Base-by-base conservation (phyloP, 805 yeast species). In the Lipomyces spencermartinsiae region DNA sequence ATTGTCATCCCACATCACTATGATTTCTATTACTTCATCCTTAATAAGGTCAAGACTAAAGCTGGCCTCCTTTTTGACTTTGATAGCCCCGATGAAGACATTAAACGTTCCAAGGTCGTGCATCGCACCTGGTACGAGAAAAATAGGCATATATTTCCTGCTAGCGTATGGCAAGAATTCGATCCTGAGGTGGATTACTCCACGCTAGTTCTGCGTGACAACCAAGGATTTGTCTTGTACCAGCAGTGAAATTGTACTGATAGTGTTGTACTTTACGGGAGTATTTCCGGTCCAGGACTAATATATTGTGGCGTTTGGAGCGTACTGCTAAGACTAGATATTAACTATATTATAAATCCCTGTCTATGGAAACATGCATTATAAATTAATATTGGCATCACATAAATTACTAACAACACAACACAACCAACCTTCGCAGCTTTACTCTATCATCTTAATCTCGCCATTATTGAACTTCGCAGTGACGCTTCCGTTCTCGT, bases 401-500 rank as follows among this genome's bases (percentile, higher is more conserved):
- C 22, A 7, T 19, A 43, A 16, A 16, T 19, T 43, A 43, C 22
- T 43, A 43, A 16, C 12, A 37, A 37, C 43, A 12, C 16, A 37
- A 14, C 43, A 1, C 14, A 16, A 37, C 43, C 43, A 10, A 10
- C 43, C 43, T 49, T 22, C 1, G 25, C 10, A 46, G 34, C 31
- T 10, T 33, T 58, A 67, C 33, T 58, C 51, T 49, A 68, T 68
- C 29, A 51, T 59, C 46, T 43, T 62, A 37, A 68, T 54, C 34
- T 63, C 65, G 51, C 73, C 73, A 29, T 43, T 39, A 33, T 39
- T 55, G 65, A 63, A 62, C 62, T 71, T 71, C 25, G 73, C 74
- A 16, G 66, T 58, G 63, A 82, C 88, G 61, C 83, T 74, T 7
- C 99, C 99, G 76, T 87, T 87, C 56, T 87, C 83, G 77, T 92